Base-by-base conservation (phyloP, 371 early-diverging fungal genomes). In the Mucor lusitanicus region DNA sequence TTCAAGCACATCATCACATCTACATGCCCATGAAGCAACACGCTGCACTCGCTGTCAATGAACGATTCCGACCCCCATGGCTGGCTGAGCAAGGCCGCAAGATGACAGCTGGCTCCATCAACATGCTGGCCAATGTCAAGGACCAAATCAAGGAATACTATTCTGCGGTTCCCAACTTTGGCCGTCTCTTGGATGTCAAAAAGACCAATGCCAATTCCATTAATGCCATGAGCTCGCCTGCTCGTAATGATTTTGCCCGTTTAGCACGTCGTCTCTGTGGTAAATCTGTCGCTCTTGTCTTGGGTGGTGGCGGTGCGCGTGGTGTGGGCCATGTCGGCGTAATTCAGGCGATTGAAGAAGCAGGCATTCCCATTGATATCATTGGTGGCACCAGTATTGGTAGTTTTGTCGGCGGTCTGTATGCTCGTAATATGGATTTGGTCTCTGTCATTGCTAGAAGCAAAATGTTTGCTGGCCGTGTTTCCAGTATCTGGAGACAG, bases 291-390 rank as follows among this genome's bases (percentile, higher is more conserved):
- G 99, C 99, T 2, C 78, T 99, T 2, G 99, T 98, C n/a, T 85
- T 99, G 35, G 98, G 99, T 35, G 99, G 99, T 21, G 99, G 99
- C 32, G 99, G 99, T 2, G 99, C 99, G 1, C 89, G 99, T 46
- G 99, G 99, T 15, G 89, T 98, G 50, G 91, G 96, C 0, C 99
- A 99, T 68, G 88, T 99, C 50, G 99, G 99, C 44, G 89, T 99
- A 21, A 94, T 99, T 67, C 90, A 92, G 58, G 99, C 99, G 0
- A 83, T 99, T 50, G 99, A 99, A 80, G 99, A 99, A 76, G 97
- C 97, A 0, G 97, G 97, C 0, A 95, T 99, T 21, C 99, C 99
- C 0, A 93, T 99, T 57, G 99, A 99, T 81, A 95, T 97, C 79
- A 88, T 99, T 44, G 99, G 99, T 39, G 99, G 99, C 27, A 98